phyloP scores from a whole-genome alignment of 805 yeast genomes.

The Candida alai region DNA sequence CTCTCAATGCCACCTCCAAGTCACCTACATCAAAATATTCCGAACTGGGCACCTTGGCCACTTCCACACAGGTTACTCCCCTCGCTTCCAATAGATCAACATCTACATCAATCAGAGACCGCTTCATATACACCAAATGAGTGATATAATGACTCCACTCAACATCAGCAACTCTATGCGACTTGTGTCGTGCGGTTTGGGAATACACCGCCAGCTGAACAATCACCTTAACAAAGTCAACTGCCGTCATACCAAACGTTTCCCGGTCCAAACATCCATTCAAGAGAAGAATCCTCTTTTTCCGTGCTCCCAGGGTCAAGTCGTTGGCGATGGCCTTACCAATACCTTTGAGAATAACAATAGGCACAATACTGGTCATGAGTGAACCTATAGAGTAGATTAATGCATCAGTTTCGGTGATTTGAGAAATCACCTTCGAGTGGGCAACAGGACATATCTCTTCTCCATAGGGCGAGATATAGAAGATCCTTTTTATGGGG shows the following conservation, averaged over 20 bases:
- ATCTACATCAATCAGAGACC: slow-evolving; percentile 51
- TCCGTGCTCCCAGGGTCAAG: slow-evolving; percentile 11
- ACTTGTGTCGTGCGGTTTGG: slow-evolving; percentile 19
- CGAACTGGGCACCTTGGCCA: slow-evolving; percentile 22
- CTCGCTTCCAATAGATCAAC: slow-evolving; percentile 29
- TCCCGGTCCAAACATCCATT: slow-evolving; percentile 81
- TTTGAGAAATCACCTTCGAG: slow-evolving; percentile 49
- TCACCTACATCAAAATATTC: slow-evolving; percentile 41
- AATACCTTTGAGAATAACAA: slow-evolving; percentile 67
- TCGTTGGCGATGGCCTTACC: slow-evolving; percentile 53
- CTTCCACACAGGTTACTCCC: slow-evolving; percentile 48
- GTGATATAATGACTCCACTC: slow-evolving; percentile 52
- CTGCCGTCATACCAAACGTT: slow-evolving; percentile 62
- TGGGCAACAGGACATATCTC: slow-evolving; percentile 78
- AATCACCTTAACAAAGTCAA: slow-evolving; percentile 54
- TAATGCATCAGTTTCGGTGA: slow-evolving; percentile 50
- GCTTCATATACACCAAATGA: slow-evolving; percentile 54
- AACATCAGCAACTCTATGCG: slow-evolving; percentile 8
- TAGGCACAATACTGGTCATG: slow-evolving; percentile 84
- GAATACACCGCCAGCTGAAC: slow-evolving; percentile 56
- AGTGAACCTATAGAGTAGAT: slow-evolving; percentile 84
- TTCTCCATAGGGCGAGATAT: slow-evolving; percentile 84
- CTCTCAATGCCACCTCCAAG: slow-evolving; percentile 27
- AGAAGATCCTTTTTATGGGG: slow-evolving; percentile 69
- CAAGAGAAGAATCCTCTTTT: slow-evolving; percentile 56